Conservation (phyloP, 257 asterid genomes). For the Solanum chaucha region DNA sequence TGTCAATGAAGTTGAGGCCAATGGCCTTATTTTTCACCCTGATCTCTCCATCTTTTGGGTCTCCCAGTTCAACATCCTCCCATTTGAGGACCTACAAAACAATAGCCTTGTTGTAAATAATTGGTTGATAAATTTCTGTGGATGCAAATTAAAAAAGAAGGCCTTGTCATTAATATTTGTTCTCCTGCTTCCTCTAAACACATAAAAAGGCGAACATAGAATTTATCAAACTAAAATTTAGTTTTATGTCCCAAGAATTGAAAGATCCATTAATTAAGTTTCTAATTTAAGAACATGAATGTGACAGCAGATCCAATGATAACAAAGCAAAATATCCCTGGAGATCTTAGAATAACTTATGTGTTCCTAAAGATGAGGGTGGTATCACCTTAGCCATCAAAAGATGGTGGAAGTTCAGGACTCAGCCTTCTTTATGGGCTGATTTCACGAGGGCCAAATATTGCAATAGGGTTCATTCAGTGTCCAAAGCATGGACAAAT, state of each 20-base stretch:
- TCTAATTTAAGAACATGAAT: neutral
- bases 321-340: neutral
- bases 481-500: neutral
- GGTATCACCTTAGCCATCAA: neutral
- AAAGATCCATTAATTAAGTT: neutral
- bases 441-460: neutral
- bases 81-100: constrained; percentile 68
- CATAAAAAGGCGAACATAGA: neutral
- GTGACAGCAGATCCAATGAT: neutral
- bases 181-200: neutral
- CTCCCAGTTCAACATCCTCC: constrained; percentile 93
- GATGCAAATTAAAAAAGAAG: neutral
- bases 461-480: neutral
- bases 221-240: neutral
- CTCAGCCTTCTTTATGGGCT: neutral
- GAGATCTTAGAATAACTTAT: neutral
- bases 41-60: constrained; percentile 92
- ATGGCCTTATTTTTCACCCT: constrained; percentile 76
- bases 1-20: constrained; percentile 87
- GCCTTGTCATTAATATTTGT: neutral
- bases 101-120: neutral
- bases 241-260: neutral
- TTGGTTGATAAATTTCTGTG: neutral
- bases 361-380: neutral
- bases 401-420: neutral